Evolutionary conservation across 345 rosid species (phyloP).

Genomic region (Lepidium didymum): DNA sequence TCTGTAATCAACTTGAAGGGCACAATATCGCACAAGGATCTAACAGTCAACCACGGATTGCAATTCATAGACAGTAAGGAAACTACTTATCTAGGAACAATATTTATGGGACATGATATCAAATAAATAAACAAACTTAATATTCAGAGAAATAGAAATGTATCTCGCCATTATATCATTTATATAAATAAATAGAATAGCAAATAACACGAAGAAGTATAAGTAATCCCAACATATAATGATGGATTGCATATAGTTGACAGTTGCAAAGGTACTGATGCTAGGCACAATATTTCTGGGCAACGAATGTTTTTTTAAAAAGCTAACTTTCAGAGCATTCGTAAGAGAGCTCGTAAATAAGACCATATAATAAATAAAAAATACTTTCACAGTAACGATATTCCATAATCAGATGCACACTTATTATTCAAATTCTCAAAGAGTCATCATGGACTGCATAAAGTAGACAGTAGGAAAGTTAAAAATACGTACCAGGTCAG

Average conservation of each 20-base stretch:
- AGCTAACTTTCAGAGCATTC: background rate
- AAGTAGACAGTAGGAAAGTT: background rate
- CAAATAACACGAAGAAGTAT: background rate
- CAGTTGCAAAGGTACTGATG: constrained; percentile 4
- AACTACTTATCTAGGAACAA: background rate
- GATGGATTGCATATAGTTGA: background rate
- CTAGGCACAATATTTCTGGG: background rate
- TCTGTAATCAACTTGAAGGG: background rate
- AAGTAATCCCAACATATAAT: constrained; percentile 2
- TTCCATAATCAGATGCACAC: too few species aligned
- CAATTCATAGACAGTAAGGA: background rate
- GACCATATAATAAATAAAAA: background rate
- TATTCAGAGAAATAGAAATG: background rate
- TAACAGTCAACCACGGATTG: constrained; percentile 2
- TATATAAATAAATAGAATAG: background rate
- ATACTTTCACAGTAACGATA: background rate
- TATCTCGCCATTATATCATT: background rate
- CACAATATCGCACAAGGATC: constrained; percentile 1
- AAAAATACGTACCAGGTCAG: constrained; percentile 67
- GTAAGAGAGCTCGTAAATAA: background rate
- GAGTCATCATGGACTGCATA: background rate
- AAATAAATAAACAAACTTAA: background rate
- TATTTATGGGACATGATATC: background rate
- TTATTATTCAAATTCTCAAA: background rate
- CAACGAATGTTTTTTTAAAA: background rate